These are phyloP conservation scores for Huntiella bhutanensis DNA, from an alignment of 2,329 filamentous ascomycete species.

Conservation along the genomic window DNA sequence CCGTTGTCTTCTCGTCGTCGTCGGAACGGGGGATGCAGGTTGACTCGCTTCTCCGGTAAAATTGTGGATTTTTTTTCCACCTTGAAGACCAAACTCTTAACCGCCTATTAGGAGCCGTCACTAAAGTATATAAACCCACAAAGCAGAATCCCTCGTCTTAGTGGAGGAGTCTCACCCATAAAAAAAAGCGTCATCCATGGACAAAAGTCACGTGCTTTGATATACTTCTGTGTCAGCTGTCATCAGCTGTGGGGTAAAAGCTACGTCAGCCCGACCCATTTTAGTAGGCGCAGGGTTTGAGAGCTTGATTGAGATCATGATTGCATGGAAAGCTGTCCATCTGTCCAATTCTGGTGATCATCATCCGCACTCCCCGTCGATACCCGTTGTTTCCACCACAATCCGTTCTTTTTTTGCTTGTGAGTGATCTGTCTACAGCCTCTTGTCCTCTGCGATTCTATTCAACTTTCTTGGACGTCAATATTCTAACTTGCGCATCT, in stretches of 20 bases:
- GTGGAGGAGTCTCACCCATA: background rate
- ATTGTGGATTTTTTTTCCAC: constrained; percentile 5
- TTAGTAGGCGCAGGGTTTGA: constrained; percentile 3
- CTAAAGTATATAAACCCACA: constrained; percentile 7
- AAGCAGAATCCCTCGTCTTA: constrained; percentile 4
- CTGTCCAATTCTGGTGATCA: constrained; percentile 9
- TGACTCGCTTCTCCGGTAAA: constrained; percentile 1
- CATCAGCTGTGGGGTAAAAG: background rate
- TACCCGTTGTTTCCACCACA: background rate
- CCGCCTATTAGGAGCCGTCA: constrained; percentile 1
- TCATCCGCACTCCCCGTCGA: background rate
- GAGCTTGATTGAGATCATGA: constrained; percentile 6
- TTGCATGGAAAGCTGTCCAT: constrained; percentile 11
- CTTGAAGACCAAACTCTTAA: constrained; percentile 4
- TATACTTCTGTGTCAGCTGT: background rate
- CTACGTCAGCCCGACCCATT: constrained; percentile 8
- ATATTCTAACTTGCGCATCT: constrained; percentile 3
- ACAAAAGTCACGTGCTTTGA: constrained; percentile 4
- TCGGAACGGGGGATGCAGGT: background rate
- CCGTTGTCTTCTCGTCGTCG: too few species aligned
- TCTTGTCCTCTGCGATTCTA: background rate
- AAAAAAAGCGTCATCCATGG: constrained; percentile 7
- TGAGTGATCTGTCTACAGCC: background rate
- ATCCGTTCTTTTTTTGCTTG: background rate
- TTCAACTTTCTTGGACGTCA: background rate